phyloP scores from a whole-genome alignment of 768 basidiomycete species.

The Lactarius sanguifluus region DNA sequence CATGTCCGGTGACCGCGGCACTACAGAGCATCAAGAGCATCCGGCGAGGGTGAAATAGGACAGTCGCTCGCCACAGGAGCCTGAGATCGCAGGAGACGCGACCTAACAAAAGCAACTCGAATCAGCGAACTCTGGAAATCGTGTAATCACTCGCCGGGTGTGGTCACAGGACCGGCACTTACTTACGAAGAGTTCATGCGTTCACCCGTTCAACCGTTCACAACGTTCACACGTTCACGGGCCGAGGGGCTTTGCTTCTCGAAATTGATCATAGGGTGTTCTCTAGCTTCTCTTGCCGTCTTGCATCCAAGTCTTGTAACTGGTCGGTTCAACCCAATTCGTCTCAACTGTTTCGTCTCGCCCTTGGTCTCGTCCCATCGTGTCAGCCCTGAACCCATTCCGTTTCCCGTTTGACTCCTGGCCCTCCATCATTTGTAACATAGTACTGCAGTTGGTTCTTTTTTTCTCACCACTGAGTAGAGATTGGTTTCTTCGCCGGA shows the following conservation, averaged over 20 bases:
- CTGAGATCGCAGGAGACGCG: not conserved
- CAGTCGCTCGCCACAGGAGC: not conserved
- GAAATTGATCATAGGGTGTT: not conserved
- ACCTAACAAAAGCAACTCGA: not conserved
- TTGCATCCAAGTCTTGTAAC: not conserved
- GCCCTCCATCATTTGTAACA: not conserved
- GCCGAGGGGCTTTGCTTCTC: not conserved
- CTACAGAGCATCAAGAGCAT: not conserved
- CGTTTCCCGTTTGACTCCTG: not conserved
- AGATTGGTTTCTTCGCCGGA: not conserved
- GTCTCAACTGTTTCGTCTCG: not conserved
- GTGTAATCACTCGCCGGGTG: too few species aligned
- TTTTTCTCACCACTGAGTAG: not conserved
- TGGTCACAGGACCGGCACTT: not conserved
- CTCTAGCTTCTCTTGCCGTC: not conserved
- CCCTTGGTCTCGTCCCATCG: not conserved
- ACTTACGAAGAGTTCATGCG: not conserved
- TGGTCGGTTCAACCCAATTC: not conserved
- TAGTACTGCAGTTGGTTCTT: too few species aligned
- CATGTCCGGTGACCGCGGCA: not conserved
- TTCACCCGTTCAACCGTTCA: too few species aligned
- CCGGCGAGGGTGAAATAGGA: not conserved
- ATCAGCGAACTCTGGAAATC: not conserved
- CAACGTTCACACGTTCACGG: too few species aligned
- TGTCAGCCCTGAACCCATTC: not conserved